Evolutionary conservation across 495 filamentous ascomycete species (phyloP).

Genomic region (Tetracladium marchalianum): DNA sequence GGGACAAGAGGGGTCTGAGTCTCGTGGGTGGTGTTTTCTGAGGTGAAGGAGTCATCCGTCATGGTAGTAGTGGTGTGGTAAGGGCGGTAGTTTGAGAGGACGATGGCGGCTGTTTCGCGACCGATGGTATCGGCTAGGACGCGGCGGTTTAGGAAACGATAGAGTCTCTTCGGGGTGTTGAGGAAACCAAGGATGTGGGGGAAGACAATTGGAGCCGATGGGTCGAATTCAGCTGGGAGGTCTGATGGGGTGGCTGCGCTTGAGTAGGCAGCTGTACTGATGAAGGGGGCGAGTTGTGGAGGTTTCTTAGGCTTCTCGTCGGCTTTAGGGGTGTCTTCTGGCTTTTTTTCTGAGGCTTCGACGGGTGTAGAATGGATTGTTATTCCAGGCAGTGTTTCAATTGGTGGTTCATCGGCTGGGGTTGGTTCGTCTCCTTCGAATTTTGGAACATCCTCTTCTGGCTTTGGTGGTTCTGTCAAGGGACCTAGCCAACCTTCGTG

Average conservation of each 20-base stretch:
- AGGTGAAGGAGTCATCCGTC: conserved; percentile 23
- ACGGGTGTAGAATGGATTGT: conserved; percentile 4
- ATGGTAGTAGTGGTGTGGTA: conserved; percentile 22
- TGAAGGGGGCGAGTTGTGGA: conserved; percentile 50
- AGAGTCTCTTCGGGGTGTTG: conserved; percentile 77
- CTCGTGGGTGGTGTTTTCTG: conserved; percentile 5
- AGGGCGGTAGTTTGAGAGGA: conserved; percentile 53
- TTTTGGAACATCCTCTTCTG: conserved; percentile 30
- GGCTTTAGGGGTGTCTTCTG: conserved; percentile 5
- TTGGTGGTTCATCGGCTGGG: background rate
- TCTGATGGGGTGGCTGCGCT: conserved; percentile 46
- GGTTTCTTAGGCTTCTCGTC: conserved; percentile 36
- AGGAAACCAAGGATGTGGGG: conserved; percentile 91
- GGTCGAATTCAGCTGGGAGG: conserved; percentile 51
- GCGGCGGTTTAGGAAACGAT: conserved; percentile 83
- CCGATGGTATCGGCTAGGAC: conserved; percentile 78
- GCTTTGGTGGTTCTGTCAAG: conserved; percentile 32
- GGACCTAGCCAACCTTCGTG: conserved; percentile 97
- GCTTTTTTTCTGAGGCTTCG: conserved; percentile 18
- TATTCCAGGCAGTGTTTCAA: conserved; percentile 11
- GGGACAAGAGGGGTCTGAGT: conserved; percentile 8
- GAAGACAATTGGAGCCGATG: conserved; percentile 62
- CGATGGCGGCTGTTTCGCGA: conserved; percentile 77
- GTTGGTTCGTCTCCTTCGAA: conserved; percentile 16
- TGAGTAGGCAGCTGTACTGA: conserved; percentile 58